Evolutionary conservation across 2,329 filamentous ascomycete genomes (phyloP).

Genomic region (Ophiocordyceps unilateralis): DNA sequence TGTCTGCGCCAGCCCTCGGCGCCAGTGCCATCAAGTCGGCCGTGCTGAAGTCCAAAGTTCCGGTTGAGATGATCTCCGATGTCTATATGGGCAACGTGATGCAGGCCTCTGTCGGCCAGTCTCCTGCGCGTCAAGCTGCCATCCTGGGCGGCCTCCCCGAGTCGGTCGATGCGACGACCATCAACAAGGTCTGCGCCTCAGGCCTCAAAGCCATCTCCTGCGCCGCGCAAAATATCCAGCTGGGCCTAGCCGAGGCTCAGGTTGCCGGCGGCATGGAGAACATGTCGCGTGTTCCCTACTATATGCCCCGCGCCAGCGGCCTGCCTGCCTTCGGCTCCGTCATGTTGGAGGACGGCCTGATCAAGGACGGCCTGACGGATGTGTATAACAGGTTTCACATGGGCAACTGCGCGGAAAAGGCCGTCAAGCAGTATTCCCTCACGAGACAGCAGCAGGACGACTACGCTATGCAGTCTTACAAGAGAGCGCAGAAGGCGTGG

Average conservation of each 20-base stretch:
- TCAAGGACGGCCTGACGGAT: slow-evolving; percentile 90
- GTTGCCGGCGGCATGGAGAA: slow-evolving; percentile 96
- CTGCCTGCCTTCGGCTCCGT: slow-evolving; percentile 76
- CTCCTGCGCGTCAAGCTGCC: slow-evolving; percentile 77
- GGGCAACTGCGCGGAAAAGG: slow-evolving; percentile 92
- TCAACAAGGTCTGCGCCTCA: slow-evolving; percentile 97
- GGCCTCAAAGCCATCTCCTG: slow-evolving; percentile 83
- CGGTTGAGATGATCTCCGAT: slow-evolving; percentile 64
- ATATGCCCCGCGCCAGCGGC: slow-evolving; percentile 64
- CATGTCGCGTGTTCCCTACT: slow-evolving; percentile 90
- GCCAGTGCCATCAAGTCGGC: slow-evolving; percentile 86
- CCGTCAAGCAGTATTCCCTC: slow-evolving; percentile 71
- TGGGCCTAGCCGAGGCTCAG: slow-evolving; percentile 75
- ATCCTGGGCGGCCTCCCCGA: slow-evolving; percentile 74
- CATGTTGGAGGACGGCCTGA: slow-evolving; percentile 76
- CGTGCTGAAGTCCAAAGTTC: slow-evolving; percentile 69
- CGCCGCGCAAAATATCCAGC: slow-evolving; percentile 85
- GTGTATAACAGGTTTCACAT: slow-evolving; percentile 96
- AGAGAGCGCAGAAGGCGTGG: slow-evolving; percentile 83
- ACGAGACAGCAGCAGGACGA: slow-evolving; percentile 76
- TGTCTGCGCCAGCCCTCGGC: slow-evolving; percentile 76
- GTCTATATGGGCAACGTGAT: slow-evolving; percentile 98
- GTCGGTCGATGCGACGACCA: slow-evolving; percentile 72
- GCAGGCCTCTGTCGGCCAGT: slow-evolving; percentile 67
- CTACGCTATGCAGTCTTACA: slow-evolving; percentile 79